A percentile compares a stretch with the other conserved stretches of the same genome.
phyloP scores from a whole-genome alignment of 805 yeast species.

The Alloascoidea africana region DNA sequence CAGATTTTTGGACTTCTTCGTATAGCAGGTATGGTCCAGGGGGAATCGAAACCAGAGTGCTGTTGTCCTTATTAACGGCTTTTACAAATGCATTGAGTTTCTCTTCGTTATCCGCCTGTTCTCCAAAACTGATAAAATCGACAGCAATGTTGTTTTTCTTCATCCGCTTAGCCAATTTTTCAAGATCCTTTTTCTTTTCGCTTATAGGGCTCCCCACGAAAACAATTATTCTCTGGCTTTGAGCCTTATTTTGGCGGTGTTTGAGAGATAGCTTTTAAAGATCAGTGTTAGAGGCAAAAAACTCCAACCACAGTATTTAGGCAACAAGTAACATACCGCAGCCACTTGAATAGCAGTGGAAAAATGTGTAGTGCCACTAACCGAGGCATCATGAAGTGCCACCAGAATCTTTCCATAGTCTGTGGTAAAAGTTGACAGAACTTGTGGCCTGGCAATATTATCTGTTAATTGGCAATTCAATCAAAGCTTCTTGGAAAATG shows the following conservation, averaged over 20 bases:
- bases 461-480: conserved; percentile 6
- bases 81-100: conserved; percentile 69
- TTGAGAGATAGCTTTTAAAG: conserved; percentile 52
- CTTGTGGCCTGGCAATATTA: conserved; percentile 44
- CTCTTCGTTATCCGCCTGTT: conserved; percentile 59
- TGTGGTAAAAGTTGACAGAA: conserved; percentile 74
- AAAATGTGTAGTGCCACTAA: conserved; percentile 55
- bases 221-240: conserved; percentile 76
- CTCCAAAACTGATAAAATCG: conserved; percentile 88
- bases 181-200: conserved; percentile 56
- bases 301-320: not conserved
- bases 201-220: conserved; percentile 81
- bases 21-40: conserved; percentile 79
- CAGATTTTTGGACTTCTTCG: conserved; percentile 65
- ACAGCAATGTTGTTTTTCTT: conserved; percentile 86
- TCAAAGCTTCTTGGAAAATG: not conserved
- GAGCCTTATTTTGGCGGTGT: conserved; percentile 90
- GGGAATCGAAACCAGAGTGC: conserved; percentile 74
- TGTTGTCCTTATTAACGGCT: conserved; percentile 57
- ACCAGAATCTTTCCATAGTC: conserved; percentile 77
- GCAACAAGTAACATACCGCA: conserved; percentile 18
- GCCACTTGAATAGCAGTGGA: conserved; percentile 88
- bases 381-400: conserved; percentile 65
- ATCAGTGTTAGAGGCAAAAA: not conserved
- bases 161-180: conserved; percentile 77